Evolutionary conservation across 805 yeast genomes (phyloP), one percentile per base, ranked within the genome.

Genomic region (Candida xiaguanensis): DNA sequence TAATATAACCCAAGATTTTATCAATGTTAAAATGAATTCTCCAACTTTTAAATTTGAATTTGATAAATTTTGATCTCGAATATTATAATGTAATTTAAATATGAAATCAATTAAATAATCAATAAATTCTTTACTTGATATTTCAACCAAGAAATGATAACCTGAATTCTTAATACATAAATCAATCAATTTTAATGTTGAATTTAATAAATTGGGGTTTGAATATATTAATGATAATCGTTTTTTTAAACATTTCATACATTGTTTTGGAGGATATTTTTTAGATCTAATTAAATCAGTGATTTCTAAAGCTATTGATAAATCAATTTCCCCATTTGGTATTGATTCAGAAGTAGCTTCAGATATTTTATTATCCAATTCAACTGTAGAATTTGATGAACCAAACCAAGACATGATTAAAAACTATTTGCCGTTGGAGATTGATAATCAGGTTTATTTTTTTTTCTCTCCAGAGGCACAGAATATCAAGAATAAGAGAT

Each of bases 91-190:
- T 27, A 56, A 56, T 34, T 67, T 61, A 38, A 68, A 59, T 3
- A 67, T 57, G 32, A 55, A 59, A 38, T 65, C 71, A n/a, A 80
- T 82, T 45, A 87, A 63, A 18, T 87, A 80, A 57, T 85, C 96
- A 65, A 89, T 75, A 48, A 91, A 91, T 57, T 91, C 97, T 46
- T 88, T 78, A 8, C 90, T 75, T 24, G 91, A 77, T 22, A 90
- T 70, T 52, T 88, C 96, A 15, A 67, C 70, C 16, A 91, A 69
- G 51, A 93, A 90, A 51, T 87, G 95, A 34, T 71, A 70, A 6
- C 99, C 99, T 34, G 96, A 90, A 57, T 93, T 93, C 63, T 93
- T 93, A 40, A 91, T 82, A 61, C 96, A 85, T 33, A 87, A 74
- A 51, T 93, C 98, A 23, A 83, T 70, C 45, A 93, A 67, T 53